Evolutionary conservation across 2,329 filamentous ascomycete genomes (phyloP), one percentile per base, ranked within the genome.

Genomic region (Cytospora chrysosperma): DNA sequence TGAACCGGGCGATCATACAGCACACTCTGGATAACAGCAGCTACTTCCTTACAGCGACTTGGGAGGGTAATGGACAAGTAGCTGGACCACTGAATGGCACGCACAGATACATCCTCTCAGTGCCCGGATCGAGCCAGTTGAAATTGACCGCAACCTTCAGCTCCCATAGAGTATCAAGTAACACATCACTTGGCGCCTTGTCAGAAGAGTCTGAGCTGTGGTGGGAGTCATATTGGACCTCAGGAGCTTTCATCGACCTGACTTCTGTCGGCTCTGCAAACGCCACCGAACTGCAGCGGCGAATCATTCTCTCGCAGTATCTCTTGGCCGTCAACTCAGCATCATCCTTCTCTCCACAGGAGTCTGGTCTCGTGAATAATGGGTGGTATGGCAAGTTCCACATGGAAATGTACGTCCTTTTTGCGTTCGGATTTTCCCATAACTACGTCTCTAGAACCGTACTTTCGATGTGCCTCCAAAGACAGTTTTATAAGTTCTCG

Each of bases 321-420:
- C 75, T 85, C 3, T 74, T 81, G 2, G 80, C 79, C 4, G 77
- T 85, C 9, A 84, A 85, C 68, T 79, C 77, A 8, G 82, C 81
- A 26, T 81, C 81, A 1, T 73, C 74, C 51, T 76, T 79, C 63
- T 78, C 80, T 0, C 76, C 81, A 0, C 82, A 85, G 70, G 71
- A 72, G 50, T 71, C 69, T 51, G 81, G 81, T 8, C 74, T 84
- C 8, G 79, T 81, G 13, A 84, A 84, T 67, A 82, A 85, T 69
- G 79, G 81, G 24, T 85, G 82, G 82, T 83, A 83, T 64, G 82
- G 82, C 17, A 85, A 85, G 61, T 84, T 84, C 66, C 82, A 83
- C 64, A 70, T 84, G 55, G 82, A 85, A 65, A 84, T 85, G 32
- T 34, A 34, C 4, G 32, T 34, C 32, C 32, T 15, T 34, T 10